phyloP scores from a whole-genome alignment of 2,329 filamentous ascomycete species.

The Seiridium cupressi region DNA sequence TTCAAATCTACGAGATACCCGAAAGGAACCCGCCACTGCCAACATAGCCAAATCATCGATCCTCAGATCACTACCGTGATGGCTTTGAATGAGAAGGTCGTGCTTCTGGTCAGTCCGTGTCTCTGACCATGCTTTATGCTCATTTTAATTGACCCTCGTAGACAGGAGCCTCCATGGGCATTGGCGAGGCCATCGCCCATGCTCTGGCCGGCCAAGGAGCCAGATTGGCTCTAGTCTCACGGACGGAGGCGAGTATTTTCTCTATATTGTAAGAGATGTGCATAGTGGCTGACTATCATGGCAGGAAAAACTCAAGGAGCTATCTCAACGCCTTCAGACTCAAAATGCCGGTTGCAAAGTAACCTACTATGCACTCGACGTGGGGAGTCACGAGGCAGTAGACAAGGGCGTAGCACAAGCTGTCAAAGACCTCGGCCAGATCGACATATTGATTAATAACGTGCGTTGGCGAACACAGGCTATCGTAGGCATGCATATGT shows the following conservation, averaged over 20 bases:
- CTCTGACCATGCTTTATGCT: not conserved
- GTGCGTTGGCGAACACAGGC: conserved; percentile 11
- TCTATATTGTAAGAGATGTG: not conserved
- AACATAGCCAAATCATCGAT: not conserved
- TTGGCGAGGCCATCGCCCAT: conserved; percentile 41
- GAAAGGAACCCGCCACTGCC: not conserved
- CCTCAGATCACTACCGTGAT: not conserved
- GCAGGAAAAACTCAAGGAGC: conserved; percentile 16
- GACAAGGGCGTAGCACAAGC: conserved; percentile 27
- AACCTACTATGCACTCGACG: conserved; percentile 23
- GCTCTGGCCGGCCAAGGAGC: conserved; percentile 34
- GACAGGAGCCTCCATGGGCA: conserved; percentile 30
- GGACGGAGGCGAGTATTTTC: conserved; percentile 24
- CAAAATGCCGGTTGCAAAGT: conserved; percentile 9
- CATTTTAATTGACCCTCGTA: not conserved
- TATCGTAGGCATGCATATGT: not conserved
- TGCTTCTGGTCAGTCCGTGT: not conserved
- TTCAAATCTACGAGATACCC: too few species aligned
- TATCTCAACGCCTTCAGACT: conserved; percentile 17
- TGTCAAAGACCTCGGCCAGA: conserved; percentile 29
- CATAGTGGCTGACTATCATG: not conserved
- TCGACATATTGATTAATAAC: conserved; percentile 47
- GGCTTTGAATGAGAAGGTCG: not conserved
- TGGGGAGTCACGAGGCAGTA: conserved; percentile 28
- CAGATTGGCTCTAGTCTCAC: conserved; percentile 40